Evolutionary conservation across 2,329 filamentous ascomycete species (phyloP).

Genomic region (Phaeosphaeriaceae sp.): DNA sequence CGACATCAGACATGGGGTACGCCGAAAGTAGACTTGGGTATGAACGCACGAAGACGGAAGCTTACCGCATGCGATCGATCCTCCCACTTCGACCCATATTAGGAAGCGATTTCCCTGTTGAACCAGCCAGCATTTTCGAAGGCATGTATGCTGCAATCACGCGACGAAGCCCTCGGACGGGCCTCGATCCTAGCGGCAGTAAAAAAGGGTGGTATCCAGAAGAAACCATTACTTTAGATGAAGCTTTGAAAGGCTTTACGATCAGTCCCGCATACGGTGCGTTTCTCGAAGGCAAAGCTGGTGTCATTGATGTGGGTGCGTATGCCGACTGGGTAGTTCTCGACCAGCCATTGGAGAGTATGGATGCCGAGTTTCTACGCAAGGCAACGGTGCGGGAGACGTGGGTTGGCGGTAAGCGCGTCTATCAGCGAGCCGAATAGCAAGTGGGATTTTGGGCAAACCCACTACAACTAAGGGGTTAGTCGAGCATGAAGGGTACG

Average conservation of each 20-base stretch:
- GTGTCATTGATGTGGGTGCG: slow-evolving; percentile 64
- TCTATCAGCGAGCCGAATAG: slow-evolving; percentile 34
- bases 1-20: slow-evolving; percentile 74
- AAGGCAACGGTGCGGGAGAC: slow-evolving; percentile 67
- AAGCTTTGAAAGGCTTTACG: slow-evolving; percentile 69
- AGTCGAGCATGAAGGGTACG: too few species aligned
- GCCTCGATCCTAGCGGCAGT: slow-evolving; percentile 52
- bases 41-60: slow-evolving; percentile 60
- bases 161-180: slow-evolving; percentile 62
- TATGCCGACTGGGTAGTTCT: slow-evolving; percentile 76
- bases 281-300: slow-evolving; percentile 65
- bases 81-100: slow-evolving; percentile 63
- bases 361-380: slow-evolving; percentile 60
- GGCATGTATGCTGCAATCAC: slow-evolving; percentile 73
- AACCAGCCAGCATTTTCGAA: slow-evolving; percentile 70
- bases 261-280: slow-evolving; percentile 64
- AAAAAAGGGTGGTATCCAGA: slow-evolving; percentile 64
- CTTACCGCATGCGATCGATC: slow-evolving; percentile 71
- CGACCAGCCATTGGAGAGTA: slow-evolving; percentile 61
- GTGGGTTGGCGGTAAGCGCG: slow-evolving; percentile 66
- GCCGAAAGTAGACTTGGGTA: slow-evolving; percentile 66
- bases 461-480: neutral
- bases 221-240: slow-evolving; percentile 63
- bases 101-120: slow-evolving; percentile 75
- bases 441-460: neutral